Evolutionary conservation across 345 rosid genomes (phyloP).

Genomic region (Sapria himalayana): DNA sequence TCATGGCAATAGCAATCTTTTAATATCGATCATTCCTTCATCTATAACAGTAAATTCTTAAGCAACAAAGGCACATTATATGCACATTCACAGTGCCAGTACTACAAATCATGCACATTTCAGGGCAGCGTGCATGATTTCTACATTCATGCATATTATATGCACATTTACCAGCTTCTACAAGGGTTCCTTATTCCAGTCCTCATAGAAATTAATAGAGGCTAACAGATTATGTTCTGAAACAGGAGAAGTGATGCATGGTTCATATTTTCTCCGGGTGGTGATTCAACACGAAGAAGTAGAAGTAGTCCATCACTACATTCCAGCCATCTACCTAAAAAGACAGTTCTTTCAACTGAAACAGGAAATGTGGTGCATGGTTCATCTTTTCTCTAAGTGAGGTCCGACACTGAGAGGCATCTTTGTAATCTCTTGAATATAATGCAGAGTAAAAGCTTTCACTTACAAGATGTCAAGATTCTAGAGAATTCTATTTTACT

Average conservation of each 20-base stretch:
- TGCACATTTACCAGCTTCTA: slow-evolving; percentile 26
- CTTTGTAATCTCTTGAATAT: slow-evolving; percentile 61
- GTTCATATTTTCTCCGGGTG: slow-evolving; percentile 29
- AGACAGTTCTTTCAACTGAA: slow-evolving; percentile 25
- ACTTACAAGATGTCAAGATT: slow-evolving; percentile 60
- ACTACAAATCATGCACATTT: too few species aligned
- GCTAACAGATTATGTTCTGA: slow-evolving; percentile 42
- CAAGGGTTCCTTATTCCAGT: slow-evolving; percentile 29
- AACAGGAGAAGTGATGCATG: too few species aligned
- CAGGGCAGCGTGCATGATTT: too few species aligned
- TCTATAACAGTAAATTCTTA: too few species aligned
- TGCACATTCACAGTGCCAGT: too few species aligned
- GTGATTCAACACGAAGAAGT: slow-evolving; percentile 31
- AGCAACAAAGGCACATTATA: too few species aligned
- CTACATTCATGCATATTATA: too few species aligned
- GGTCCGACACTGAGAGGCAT: slow-evolving; percentile 34
- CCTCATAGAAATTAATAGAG: slow-evolving; percentile 28
- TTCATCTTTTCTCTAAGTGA: slow-evolving; percentile 31
- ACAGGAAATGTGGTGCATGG: slow-evolving; percentile 25
- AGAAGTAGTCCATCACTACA: slow-evolving; percentile 14
- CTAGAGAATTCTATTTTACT: too few species aligned
- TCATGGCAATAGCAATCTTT: too few species aligned
- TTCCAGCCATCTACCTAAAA: slow-evolving; percentile 22
- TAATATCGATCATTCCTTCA: too few species aligned
- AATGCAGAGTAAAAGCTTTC: slow-evolving; percentile 66